These are phyloP conservation scores for Malus domestica DNA, from an alignment of 306 rosid genomes.

Conservation along the genomic window DNA sequence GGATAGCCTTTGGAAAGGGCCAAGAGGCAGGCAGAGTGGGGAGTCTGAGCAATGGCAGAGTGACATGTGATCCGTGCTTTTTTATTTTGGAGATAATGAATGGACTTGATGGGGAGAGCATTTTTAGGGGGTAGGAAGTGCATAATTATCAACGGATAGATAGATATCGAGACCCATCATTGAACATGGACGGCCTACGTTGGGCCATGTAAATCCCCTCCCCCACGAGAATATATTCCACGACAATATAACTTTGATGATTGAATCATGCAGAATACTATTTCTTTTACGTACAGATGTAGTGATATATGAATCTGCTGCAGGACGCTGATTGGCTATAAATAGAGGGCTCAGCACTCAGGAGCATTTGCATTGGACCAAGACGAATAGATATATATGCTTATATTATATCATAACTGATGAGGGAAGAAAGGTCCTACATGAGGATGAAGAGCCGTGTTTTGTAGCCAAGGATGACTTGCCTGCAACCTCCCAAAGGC, in stretches of 20 bases:
- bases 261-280: conserved; percentile 13
- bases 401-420: too few relatives aligned
- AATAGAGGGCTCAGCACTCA: conserved; percentile 1
- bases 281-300: not conserved
- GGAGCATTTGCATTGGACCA: not conserved
- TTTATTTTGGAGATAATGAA: not conserved
- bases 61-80: conserved; percentile 14
- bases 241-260: conserved; percentile 4
- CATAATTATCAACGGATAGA: not conserved
- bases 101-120: not conserved
- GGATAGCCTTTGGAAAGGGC: conserved; percentile 12
- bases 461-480: conserved; percentile 65
- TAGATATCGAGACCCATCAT: not conserved
- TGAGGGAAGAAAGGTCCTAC: conserved; percentile 37
- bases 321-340: conserved; percentile 13
- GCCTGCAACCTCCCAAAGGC: conserved; percentile 36
- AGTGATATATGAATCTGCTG: conserved; percentile 1
- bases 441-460: conserved; percentile 50
- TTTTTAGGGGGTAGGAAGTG: conserved; percentile 1
- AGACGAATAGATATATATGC: not conserved
- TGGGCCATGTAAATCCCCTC: conserved; percentile 25
- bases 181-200: conserved; percentile 24
- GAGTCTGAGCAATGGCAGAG: conserved; percentile 18
- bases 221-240: conserved; percentile 30
- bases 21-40: conserved; percentile 7